These are phyloP conservation scores for Vitis labrusca DNA, from an alignment of 164 flowering plant species.

Conservation along the genomic window DNA sequence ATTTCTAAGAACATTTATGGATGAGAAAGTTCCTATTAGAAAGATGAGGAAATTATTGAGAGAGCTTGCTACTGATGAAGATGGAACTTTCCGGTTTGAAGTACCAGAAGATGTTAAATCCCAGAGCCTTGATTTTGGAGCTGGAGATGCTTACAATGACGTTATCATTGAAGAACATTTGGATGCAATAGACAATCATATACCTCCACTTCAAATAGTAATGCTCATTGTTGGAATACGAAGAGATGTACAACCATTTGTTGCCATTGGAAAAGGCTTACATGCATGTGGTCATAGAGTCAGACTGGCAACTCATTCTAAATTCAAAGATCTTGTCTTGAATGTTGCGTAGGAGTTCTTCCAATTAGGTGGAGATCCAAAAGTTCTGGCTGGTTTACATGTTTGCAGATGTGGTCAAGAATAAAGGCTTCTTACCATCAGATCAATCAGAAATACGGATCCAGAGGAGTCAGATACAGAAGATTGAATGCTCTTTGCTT, in stretches of 20 bases:
- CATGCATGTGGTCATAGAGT: slow-evolving; percentile 84
- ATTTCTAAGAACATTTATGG: slow-evolving; percentile 9
- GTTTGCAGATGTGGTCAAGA: slow-evolving; percentile 60
- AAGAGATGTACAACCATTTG: slow-evolving; percentile 68
- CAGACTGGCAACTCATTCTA: slow-evolving; percentile 94
- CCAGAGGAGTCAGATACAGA: slow-evolving; percentile 51
- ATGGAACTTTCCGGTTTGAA: slow-evolving; percentile 50
- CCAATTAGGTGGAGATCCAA: slow-evolving; percentile 98
- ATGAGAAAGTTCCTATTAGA: slow-evolving; percentile 13
- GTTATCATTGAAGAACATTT: slow-evolving; percentile 15
- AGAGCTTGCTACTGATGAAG: slow-evolving; percentile 28
- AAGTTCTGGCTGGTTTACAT: slow-evolving; percentile 77
- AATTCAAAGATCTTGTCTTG: slow-evolving; percentile 94
- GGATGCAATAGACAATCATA: slow-evolving; percentile 11
- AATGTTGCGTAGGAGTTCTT: slow-evolving; percentile 95
- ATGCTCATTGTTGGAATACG: slow-evolving; percentile 69
- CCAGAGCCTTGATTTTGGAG: slow-evolving; percentile 32
- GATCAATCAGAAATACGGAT: slow-evolving; percentile 52
- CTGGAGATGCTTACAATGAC: slow-evolving; percentile 24
- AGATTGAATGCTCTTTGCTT: slow-evolving; percentile 48
- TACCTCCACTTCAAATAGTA: slow-evolving; percentile 56
- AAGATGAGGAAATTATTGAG: slow-evolving; percentile 41
- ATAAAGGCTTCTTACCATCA: slow-evolving; percentile 70
- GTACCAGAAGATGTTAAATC: slow-evolving; percentile 42
- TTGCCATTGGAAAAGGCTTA: slow-evolving; percentile 59